phyloP scores from a whole-genome alignment of 306 rosid species.

The Astragalus glycyphyllos region DNA sequence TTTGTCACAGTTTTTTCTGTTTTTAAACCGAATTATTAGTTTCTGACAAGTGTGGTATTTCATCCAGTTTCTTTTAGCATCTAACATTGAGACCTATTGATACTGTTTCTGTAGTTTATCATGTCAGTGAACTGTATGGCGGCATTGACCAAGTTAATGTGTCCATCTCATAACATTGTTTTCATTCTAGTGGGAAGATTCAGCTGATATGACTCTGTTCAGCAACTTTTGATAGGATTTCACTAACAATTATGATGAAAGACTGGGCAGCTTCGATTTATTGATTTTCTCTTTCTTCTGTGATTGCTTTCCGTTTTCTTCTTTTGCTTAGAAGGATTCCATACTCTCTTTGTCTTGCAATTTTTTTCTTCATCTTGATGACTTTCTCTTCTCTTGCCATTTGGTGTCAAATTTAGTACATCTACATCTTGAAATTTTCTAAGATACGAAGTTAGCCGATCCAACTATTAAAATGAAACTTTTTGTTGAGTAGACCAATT shows the following conservation, averaged over 20 bases:
- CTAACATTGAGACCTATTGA: not conserved
- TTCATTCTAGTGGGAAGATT: conserved; percentile 20
- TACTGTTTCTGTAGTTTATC: conserved; percentile 1
- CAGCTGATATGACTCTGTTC: conserved; percentile 14
- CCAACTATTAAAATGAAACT: not conserved
- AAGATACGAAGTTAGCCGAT: conserved; percentile 15
- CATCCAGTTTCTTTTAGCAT: conserved; percentile 31
- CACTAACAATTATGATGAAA: not conserved
- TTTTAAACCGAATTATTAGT: not conserved
- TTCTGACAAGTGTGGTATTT: not conserved
- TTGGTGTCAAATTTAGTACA: not conserved
- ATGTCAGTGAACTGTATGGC: not conserved
- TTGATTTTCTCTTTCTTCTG: conserved; percentile 20
- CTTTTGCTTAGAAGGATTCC: conserved; percentile 22
- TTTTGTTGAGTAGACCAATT: not conserved
- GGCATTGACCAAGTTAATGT: conserved; percentile 17
- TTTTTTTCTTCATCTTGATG: conserved; percentile 29
- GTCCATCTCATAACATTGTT: conserved; percentile 17
- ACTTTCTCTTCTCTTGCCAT: not conserved
- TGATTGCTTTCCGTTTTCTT: conserved; percentile 12
- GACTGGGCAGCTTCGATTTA: conserved; percentile 22
- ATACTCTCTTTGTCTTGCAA: not conserved
- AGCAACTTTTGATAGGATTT: conserved; percentile 2
- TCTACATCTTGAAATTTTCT: not conserved
- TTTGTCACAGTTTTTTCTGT: conserved; percentile 10